Base-by-base conservation (phyloP, 345 rosid genomes). In the Atalantia buxifolia region DNA sequence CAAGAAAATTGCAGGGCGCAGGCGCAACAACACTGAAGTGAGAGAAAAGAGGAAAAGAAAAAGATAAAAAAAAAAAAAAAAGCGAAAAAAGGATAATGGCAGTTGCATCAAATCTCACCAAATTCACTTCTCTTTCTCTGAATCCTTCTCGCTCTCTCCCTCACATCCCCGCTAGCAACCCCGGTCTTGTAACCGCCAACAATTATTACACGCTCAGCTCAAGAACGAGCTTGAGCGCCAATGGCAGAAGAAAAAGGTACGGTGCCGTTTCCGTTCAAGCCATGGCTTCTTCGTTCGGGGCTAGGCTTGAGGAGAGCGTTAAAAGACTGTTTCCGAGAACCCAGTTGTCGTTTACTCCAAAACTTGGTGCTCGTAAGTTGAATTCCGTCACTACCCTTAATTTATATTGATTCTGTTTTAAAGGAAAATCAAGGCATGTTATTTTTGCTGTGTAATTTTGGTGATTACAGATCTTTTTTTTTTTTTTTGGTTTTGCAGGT, bases 321-420 rank as follows among this genome's bases (percentile, higher is more conserved):
- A 92, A 85, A 91, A 82, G 85, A 92, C 94, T 0, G 90, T 94
- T 9, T 75, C 69, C 72, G 92, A 92, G 50, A 94, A 92, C 77
- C 86, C 88, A 48, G 98, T 91, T 69, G 99, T 96, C 72, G 92
- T 96, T 76, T 96, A 96, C 89, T 96, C 99, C 78, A 96, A 94
- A 82, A 80, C 84, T 78, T 93, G 99, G 98, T 95, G 99, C 93
- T 89, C 97, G 98, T 95, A 84, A 71, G 99, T 93, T 73, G 60
- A 59, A 65, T 65, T 53, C 22, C 75, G 61, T 79, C 70, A 60
- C 66, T 27, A 9, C 19, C 62, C 61, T 74, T 31, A 65, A 25
- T 27, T 16, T 22, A 2, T n/a, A 22, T 10, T 5, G 25, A 9
- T 36, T 31, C 27, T 0, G 61, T 19, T 45, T 12, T 45, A 45